phyloP scores from a whole-genome alignment of 2,329 filamentous ascomycete genomes.

The Nemania diffusa region DNA sequence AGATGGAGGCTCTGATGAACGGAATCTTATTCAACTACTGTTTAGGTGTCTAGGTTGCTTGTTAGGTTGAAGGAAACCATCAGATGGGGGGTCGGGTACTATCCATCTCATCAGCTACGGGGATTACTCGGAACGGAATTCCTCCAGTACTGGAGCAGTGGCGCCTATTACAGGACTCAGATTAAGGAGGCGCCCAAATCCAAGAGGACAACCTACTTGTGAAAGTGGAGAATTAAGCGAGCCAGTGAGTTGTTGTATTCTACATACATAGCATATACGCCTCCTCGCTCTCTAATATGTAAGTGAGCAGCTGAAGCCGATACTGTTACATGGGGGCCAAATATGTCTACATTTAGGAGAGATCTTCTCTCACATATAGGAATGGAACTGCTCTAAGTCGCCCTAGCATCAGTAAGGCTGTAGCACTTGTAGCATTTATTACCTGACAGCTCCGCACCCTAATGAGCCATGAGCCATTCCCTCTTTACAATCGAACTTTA shows the following conservation, averaged over 20 bases:
- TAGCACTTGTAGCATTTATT: not conserved
- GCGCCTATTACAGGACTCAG: not conserved
- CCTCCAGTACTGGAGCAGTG: not conserved
- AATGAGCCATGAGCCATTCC: not conserved
- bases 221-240: not conserved
- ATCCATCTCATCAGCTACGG: too few relatives aligned
- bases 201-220: too few relatives aligned
- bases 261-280: not conserved
- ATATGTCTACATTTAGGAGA: not conserved
- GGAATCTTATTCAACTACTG: not conserved
- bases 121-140: too few relatives aligned
- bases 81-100: not conserved
- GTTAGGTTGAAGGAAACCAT: not conserved
- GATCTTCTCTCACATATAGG: not conserved
- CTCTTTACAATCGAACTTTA: not conserved
- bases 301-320: not conserved
- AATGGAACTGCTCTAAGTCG: not conserved
- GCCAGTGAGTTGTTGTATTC: not conserved
- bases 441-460: not conserved
- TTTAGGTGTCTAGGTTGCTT: not conserved
- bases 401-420: not conserved
- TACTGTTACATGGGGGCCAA: not conserved
- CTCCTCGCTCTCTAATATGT: not conserved
- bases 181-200: not conserved
- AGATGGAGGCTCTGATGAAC: not conserved